These are phyloP conservation scores for Ocimum tenuiflorum DNA, from an alignment of 257 asterid species.

Conservation along the genomic window DNA sequence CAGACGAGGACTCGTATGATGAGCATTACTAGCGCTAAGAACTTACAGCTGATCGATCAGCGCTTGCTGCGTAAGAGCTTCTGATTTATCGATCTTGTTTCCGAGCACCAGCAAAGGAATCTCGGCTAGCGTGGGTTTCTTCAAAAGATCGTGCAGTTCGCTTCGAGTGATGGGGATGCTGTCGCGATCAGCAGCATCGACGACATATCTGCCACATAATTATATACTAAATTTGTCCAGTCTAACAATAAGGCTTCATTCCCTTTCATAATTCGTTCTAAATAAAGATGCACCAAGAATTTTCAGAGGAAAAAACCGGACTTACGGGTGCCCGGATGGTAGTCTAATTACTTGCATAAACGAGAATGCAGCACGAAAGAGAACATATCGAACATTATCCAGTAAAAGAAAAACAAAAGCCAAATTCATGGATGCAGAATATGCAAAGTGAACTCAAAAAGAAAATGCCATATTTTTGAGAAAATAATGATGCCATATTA, in stretches of 20 bases:
- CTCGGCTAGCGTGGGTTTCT: constrained; percentile 61
- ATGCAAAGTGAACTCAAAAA: neutral
- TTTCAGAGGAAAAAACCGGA: neutral
- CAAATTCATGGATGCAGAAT: neutral
- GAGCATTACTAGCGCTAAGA: neutral
- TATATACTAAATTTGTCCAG: neutral
- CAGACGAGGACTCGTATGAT: neutral
- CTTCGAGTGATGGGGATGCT: constrained; percentile 71
- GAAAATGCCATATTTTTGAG: no score
- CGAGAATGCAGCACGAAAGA: neutral
- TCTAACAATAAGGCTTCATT: neutral
- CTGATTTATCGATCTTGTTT: constrained; percentile 85
- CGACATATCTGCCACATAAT: constrained; percentile 57
- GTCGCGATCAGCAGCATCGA: constrained; percentile 95
- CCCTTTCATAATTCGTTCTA: neutral
- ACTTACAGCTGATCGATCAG: constrained; percentile 83
- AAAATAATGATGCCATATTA: no score
- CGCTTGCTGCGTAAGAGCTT: constrained; percentile 68
- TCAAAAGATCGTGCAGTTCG: constrained; percentile 66
- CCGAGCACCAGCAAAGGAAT: constrained; percentile 84
- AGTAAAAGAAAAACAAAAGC: neutral
- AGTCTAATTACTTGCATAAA: neutral
- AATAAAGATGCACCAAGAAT: neutral
- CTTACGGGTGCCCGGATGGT: no score
- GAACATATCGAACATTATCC: neutral